Evolutionary conservation across 352 stramenopile genomes (phyloP), one percentile per base, ranked within the genome.

Genomic region (Pilasporangium apinafurcum): DNA sequence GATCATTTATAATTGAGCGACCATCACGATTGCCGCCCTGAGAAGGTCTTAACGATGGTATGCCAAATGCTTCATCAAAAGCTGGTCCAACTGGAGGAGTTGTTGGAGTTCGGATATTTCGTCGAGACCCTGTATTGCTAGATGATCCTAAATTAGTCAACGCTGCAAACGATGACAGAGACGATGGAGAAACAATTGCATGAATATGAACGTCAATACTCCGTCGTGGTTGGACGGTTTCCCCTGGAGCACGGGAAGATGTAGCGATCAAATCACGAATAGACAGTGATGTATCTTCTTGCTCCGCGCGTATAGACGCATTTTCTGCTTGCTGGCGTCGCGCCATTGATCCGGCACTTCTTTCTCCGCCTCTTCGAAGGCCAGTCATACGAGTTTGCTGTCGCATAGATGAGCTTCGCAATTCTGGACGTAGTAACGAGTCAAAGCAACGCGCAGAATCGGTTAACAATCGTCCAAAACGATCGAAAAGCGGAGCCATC

Each of bases 201-300:
- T 94, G 82, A 24, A 94, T 94, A 52, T 94, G 82, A 2, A 94
- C 80, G 48, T 94, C 82, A 32, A 94, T 90, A 36, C 65, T 91
- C 14, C 76, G 76, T 36, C 75, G 70, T 2, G 52, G 51, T 25
- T 66, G 53, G 18, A 37, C 55, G 0, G 57, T 25, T 5, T 84
- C 73, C 5, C 25, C 53, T 7, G 44, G 37, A 13, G 45, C 33
- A 8, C 36, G 59, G 8, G 57, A 55, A n/a, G 64, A 64, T 0
- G 60, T 71, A 1, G 62, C 51, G 33, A 91, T 84, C 29, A 91
- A 44, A 47, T 88, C 76, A 2, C 79, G 79, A 37, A 91, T 61
- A 10, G 59, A 62, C 1, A 85, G 21, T 8, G 64, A 67, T 3
- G 61, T 71, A 36, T 87, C 78, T 8, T 70, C 48, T 14, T 34